Conservation (phyloP, 2,329 filamentous ascomycete species). For the Dendryphion nanum region DNA sequence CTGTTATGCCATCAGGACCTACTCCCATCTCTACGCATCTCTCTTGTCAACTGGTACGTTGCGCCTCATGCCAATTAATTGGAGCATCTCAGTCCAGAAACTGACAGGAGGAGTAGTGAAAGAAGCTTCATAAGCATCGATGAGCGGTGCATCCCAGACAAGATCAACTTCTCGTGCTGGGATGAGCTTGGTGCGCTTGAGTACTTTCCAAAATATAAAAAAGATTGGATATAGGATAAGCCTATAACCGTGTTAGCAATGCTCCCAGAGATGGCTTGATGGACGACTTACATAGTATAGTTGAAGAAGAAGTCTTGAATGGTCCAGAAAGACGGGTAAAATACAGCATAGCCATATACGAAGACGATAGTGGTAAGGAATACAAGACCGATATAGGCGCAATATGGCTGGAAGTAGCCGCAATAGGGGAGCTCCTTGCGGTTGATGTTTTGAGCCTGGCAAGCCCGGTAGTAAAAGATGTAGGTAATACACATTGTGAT, state of each 20-base stretch:
- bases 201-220: conserved; percentile 62
- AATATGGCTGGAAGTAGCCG: conserved; percentile 51
- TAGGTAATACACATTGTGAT: conserved; percentile 58
- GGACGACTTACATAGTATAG: conserved; percentile 57
- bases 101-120: conserved; percentile 43
- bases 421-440: conserved; percentile 50
- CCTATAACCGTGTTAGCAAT: too few relatives aligned
- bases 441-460: conserved; percentile 48
- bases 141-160: conserved; percentile 41
- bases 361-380: conserved; percentile 52
- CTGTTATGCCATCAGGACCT: too few relatives aligned
- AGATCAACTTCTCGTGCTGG: conserved; percentile 51
- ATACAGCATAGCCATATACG: conserved; percentile 48
- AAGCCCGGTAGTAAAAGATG: conserved; percentile 57
- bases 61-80: conserved; percentile 23
- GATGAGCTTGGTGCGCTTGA: conserved; percentile 59
- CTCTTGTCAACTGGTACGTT: conserved; percentile 1
- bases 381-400: conserved; percentile 49
- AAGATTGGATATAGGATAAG: conserved; percentile 51
- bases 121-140: conserved; percentile 38
- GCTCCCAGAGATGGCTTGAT: too few relatives aligned
- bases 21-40: too few relatives aligned
- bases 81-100: conserved; percentile 38
- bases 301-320: conserved; percentile 1
- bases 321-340: neutral